Evolutionary conservation across 805 yeast genomes (phyloP).

Genomic region (Metschnikowia peoriensis): DNA sequence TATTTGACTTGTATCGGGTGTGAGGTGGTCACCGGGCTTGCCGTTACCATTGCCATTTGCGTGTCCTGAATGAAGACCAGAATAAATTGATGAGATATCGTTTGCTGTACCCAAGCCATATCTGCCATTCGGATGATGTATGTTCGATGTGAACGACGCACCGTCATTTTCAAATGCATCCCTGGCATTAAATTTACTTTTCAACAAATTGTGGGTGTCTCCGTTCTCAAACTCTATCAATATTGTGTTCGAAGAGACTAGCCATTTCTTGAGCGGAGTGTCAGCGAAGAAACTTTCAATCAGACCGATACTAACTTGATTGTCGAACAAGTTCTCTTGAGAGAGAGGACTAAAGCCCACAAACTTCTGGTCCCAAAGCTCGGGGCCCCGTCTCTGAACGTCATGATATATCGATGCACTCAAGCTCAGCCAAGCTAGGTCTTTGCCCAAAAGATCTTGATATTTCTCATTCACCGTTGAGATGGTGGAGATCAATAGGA

Average conservation of each 20-base stretch:
- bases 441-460: constrained; percentile 21
- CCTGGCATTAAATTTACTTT: neutral
- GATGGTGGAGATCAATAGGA: constrained; percentile 25
- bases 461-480: constrained; percentile 31
- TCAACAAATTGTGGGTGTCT: neutral
- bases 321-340: neutral
- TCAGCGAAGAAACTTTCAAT: constrained; percentile 28
- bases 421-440: constrained; percentile 22
- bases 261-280: constrained; percentile 30
- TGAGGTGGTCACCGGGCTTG: neutral
- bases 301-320: constrained; percentile 18
- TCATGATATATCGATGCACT: constrained; percentile 20
- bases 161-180: neutral
- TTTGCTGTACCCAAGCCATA: constrained; percentile 41
- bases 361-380: neutral
- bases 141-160: neutral
- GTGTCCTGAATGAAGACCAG: constrained; percentile 25
- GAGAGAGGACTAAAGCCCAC: neutral
- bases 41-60: neutral
- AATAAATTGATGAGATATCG: constrained; percentile 41
- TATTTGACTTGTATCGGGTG: constrained; percentile 15
- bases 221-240: constrained; percentile 9
- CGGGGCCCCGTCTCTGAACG: constrained; percentile 22
- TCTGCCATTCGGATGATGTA: constrained; percentile 8
- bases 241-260: constrained; percentile 29